Conservation (phyloP, 306 rosid genomes). For the Fagus sylvatica region DNA sequence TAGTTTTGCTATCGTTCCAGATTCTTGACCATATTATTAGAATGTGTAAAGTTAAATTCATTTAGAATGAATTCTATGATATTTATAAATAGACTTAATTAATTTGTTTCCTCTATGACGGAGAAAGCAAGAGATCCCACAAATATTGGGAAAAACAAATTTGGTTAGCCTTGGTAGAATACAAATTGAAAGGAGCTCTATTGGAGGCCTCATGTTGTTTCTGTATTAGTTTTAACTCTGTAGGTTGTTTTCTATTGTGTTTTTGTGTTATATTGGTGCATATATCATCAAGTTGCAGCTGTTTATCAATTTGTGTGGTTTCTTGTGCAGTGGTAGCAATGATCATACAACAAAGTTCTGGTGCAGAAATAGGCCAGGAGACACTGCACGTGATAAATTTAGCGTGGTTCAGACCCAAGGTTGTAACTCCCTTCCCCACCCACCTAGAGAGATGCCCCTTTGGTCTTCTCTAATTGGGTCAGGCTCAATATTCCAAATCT, state of each 20-base stretch:
- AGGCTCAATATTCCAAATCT: not conserved
- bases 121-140: not conserved
- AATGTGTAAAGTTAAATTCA: not conserved
- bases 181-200: not conserved
- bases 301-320: conserved; percentile 12
- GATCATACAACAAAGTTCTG: conserved; percentile 96
- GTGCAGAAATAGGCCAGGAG: conserved; percentile 98
- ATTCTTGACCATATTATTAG: not conserved
- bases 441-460: not conserved
- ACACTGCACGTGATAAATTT: conserved; percentile 73
- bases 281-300: conserved; percentile 14
- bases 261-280: conserved; percentile 2
- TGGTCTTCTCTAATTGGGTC: not conserved
- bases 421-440: conserved; percentile 21
- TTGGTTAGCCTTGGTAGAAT: not conserved
- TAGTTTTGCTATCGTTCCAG: not conserved
- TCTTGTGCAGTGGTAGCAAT: conserved; percentile 89
- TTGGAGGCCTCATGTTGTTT: not conserved
- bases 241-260: not conserved
- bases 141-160: not conserved
- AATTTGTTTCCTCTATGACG: not conserved
- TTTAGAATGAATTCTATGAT: not conserved
- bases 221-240: not conserved
- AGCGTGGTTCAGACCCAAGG: conserved; percentile 68
- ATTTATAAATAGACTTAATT: not conserved